Evolutionary conservation across 139 green algal species (phyloP).

Genomic region (Auxenochlorella pyrenoidosa): DNA sequence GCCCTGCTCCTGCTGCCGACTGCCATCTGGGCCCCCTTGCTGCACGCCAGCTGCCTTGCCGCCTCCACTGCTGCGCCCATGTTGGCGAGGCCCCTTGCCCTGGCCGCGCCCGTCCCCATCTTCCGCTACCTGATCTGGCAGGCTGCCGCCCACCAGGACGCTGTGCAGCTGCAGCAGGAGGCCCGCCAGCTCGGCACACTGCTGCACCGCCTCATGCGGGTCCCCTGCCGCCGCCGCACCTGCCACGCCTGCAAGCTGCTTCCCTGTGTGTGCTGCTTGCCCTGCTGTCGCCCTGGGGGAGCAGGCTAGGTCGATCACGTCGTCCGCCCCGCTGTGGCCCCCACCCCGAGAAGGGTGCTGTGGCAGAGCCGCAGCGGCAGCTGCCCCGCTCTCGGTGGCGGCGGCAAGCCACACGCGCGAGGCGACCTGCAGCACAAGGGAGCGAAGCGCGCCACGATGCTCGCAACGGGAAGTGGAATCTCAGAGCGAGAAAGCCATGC

Average conservation of each 20-base stretch:
- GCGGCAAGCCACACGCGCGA: not conserved
- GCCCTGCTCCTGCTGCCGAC: not conserved
- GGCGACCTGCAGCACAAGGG: not conserved
- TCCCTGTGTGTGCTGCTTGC: not conserved
- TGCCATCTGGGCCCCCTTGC: not conserved
- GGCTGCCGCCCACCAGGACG: slow-evolving; percentile 13
- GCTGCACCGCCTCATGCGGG: not conserved
- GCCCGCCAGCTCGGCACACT: slow-evolving; percentile 1
- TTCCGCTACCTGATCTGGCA: not conserved
- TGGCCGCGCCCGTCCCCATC: not conserved
- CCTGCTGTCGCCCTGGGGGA: not conserved
- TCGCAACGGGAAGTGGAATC: not conserved
- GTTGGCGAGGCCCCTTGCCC: not conserved
- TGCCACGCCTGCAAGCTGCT: not conserved
- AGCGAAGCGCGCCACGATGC: not conserved
- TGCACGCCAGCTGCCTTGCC: not conserved
- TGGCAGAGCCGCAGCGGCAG: not conserved
- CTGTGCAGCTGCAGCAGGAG: slow-evolving; percentile 14
- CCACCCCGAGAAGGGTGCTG: no score
- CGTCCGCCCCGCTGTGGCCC: not conserved
- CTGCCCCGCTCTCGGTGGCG: not conserved
- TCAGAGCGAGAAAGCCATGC: no score
- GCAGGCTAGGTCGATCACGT: not conserved
- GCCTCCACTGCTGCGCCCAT: not conserved
- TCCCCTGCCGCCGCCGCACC: not conserved